Evolutionary conservation across 257 asterid species (phyloP).

Genomic region (Striga asiatica): DNA sequence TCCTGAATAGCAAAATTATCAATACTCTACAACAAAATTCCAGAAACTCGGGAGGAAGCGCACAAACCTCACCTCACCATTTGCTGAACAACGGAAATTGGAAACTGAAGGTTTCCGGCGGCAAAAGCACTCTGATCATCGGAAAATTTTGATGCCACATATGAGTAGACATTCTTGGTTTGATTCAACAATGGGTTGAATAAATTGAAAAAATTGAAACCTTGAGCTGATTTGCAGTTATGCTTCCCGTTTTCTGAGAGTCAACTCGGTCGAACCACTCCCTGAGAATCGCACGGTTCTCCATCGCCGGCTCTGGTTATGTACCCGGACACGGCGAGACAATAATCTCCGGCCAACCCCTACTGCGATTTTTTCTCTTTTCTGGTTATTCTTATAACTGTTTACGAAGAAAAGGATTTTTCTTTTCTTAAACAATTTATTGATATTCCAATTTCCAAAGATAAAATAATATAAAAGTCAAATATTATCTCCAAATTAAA

Average conservation of each 20-base stretch:
- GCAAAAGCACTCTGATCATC: conserved; percentile 50
- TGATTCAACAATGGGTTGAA: not conserved
- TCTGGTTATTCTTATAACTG: too few species aligned
- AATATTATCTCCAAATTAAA: too few species aligned
- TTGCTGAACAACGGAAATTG: conserved; percentile 67
- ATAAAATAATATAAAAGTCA: too few species aligned
- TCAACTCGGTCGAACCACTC: conserved; percentile 86
- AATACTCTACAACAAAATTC: not conserved
- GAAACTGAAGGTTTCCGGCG: conserved; percentile 54
- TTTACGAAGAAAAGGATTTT: too few species aligned
- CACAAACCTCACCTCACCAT: conserved; percentile 52
- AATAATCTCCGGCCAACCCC: too few species aligned
- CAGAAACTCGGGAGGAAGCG: not conserved
- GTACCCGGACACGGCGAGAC: too few species aligned
- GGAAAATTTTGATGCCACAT: not conserved
- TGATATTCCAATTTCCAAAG: too few species aligned
- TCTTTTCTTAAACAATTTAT: too few species aligned
- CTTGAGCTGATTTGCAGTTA: conserved; percentile 69
- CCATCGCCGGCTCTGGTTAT: conserved; percentile 27
- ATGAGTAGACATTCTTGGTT: not conserved
- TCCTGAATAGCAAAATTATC: conserved; percentile 29
- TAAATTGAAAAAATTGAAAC: conserved; percentile 16
- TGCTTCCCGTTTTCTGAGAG: conserved; percentile 46
- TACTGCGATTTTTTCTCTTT: too few species aligned
- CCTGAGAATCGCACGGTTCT: conserved; percentile 38